Evolutionary conservation across 257 asterid genomes (phyloP).

Genomic region (Osmanthus fragrans): DNA sequence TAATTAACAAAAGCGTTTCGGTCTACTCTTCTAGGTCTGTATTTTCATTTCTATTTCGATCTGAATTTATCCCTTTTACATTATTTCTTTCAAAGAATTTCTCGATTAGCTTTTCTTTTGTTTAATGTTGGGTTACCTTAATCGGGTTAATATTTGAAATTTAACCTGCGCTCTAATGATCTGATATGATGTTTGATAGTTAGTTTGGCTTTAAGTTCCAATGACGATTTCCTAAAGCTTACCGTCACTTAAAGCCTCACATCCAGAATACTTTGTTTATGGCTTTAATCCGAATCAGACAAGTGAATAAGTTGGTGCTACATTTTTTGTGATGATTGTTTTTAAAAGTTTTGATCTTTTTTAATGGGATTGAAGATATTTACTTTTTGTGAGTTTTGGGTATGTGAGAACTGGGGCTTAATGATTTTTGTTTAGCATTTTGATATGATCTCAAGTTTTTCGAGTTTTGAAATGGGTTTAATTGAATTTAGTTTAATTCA

Average conservation of each 20-base stretch:
- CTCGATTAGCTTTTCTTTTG: neutral
- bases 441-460: neutral
- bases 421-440: neutral
- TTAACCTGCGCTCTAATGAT: neutral
- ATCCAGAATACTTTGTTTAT: neutral
- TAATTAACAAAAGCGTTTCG: neutral
- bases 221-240: neutral
- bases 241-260: neutral
- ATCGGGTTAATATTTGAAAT: neutral
- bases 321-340: neutral
- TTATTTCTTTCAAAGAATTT: no score
- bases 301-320: neutral
- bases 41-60: neutral
- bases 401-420: neutral
- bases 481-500: no score
- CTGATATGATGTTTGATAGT: neutral
- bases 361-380: neutral
- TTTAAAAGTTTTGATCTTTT: neutral
- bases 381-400: neutral
- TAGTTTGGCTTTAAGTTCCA: neutral
- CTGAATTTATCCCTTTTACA: neutral
- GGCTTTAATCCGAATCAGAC: neutral
- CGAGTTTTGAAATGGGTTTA: no score
- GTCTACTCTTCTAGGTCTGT: neutral
- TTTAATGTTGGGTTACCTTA: neutral